These are phyloP conservation scores for Penicillium maclennaniae DNA, from an alignment of 495 filamentous ascomycete species.

Conservation along the genomic window DNA sequence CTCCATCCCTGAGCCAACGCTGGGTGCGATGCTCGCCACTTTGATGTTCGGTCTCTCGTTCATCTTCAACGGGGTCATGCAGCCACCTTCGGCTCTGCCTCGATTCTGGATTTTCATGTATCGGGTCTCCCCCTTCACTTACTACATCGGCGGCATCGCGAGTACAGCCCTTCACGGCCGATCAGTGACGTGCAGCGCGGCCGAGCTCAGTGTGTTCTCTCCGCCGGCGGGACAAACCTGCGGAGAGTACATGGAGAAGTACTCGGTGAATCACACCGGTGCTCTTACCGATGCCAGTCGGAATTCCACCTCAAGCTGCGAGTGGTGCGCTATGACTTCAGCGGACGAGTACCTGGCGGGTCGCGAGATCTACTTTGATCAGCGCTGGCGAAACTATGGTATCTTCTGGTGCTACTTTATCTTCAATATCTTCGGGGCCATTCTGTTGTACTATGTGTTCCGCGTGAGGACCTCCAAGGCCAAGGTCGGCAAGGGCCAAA, in stretches of 20 bases:
- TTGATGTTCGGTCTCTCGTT: slow-evolving; percentile 53
- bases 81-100: slow-evolving; percentile 52
- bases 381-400: slow-evolving; percentile 67
- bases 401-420: slow-evolving; percentile 57
- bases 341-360: slow-evolving; percentile 58
- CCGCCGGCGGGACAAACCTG: slow-evolving; percentile 51
- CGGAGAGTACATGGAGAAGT: slow-evolving; percentile 49
- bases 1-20: slow-evolving; percentile 48
- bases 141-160: slow-evolving; percentile 56
- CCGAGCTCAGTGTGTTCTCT: slow-evolving; percentile 52
- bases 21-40: slow-evolving; percentile 51
- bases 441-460: slow-evolving; percentile 65
- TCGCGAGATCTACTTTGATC: slow-evolving; percentile 44
- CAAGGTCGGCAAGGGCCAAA: slow-evolving; percentile 9
- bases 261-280: slow-evolving; percentile 42
- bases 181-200: slow-evolving; percentile 46
- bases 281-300: slow-evolving; percentile 43
- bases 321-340: slow-evolving; percentile 53
- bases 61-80: slow-evolving; percentile 57
- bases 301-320: slow-evolving; percentile 48
- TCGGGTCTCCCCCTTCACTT: slow-evolving; percentile 63
- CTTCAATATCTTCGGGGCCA: slow-evolving; percentile 62
- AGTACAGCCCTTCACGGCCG: slow-evolving; percentile 53
- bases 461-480: slow-evolving; percentile 42
- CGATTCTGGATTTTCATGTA: slow-evolving; percentile 79